These are phyloP conservation scores for Leptodontidium sp. DNA, from an alignment of 2,329 filamentous ascomycete genomes.

Conservation along the genomic window DNA sequence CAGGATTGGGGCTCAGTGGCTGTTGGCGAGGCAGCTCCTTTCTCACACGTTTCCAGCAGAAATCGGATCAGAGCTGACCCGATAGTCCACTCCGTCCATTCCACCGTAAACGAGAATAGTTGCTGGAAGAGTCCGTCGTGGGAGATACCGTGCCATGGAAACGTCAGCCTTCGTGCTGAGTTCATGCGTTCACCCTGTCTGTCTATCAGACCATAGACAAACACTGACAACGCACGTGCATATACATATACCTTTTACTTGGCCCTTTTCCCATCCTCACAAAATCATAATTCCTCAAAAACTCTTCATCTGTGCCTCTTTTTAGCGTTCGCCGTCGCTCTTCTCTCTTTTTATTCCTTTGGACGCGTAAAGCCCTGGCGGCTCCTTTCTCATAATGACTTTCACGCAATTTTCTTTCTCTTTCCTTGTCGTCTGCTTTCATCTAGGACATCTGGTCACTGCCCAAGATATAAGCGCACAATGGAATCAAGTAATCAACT, in stretches of 20 bases:
- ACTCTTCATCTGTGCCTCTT: not conserved
- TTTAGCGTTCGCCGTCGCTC: constrained; percentile 7
- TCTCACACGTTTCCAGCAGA: not conserved
- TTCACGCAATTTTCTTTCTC: constrained; percentile 23
- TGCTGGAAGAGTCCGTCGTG: not conserved
- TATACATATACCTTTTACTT: constrained; percentile 13
- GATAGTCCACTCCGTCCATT: not conserved
- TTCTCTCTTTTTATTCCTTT: constrained; percentile 28
- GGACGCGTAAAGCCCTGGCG: constrained; percentile 32
- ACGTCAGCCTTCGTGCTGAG: constrained; percentile 14
- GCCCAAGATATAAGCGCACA: constrained; percentile 30
- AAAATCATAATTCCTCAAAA: constrained; percentile 7
- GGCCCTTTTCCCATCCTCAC: not conserved
- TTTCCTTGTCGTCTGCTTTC: constrained; percentile 28
- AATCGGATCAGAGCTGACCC: constrained; percentile 9
- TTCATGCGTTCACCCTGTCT: constrained; percentile 13
- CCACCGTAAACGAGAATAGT: not conserved
- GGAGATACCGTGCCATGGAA: not conserved
- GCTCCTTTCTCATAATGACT: constrained; percentile 32
- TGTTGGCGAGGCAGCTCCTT: constrained; percentile 1
- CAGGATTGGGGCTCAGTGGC: not conserved
- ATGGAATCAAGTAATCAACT: constrained; percentile 34
- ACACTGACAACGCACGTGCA: not conserved
- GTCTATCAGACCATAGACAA: constrained; percentile 6
- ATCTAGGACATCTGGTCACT: constrained; percentile 23